Evolutionary conservation across 2,329 filamentous ascomycete species (phyloP).

Genomic region (Fusarium penzigii): DNA sequence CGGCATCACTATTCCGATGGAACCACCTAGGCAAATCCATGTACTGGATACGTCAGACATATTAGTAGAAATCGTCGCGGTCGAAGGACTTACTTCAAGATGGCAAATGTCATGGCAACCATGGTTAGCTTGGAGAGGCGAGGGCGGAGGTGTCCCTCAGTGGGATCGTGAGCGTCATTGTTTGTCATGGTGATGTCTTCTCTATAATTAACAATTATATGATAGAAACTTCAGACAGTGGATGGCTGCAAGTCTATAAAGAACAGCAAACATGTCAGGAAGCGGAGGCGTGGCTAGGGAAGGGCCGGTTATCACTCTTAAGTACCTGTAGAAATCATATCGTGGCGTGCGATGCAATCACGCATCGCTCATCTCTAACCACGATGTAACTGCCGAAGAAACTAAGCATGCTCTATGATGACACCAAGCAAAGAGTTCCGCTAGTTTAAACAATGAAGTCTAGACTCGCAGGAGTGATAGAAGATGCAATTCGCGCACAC

Average conservation of each 20-base stretch:
- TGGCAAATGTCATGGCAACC: constrained; percentile 46
- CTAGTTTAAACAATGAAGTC: too few species aligned
- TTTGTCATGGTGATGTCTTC: constrained; percentile 4
- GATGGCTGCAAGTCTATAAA: not conserved
- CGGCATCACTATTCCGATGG: constrained; percentile 42
- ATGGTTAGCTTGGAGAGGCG: constrained; percentile 43
- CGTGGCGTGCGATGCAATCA: too few species aligned
- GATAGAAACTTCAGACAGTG: not conserved
- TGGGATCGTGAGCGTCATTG: not conserved
- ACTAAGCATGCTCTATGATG: too few species aligned
- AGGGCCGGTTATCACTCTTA: too few species aligned
- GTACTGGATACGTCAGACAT: constrained; percentile 19
- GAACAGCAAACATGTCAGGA: too few species aligned
- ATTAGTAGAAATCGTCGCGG: not conserved
- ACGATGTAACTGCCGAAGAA: too few species aligned
- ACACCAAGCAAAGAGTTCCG: too few species aligned
- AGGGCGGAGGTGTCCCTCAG: constrained; percentile 36
- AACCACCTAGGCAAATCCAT: constrained; percentile 41
- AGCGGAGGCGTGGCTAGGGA: too few species aligned
- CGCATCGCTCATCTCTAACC: too few species aligned
- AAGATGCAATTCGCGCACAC: too few species aligned
- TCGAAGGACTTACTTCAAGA: constrained; percentile 36
- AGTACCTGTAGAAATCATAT: too few species aligned
- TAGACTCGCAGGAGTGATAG: too few species aligned
- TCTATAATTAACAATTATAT: not conserved